Evolutionary conservation across 495 filamentous ascomycete species (phyloP).

Genomic region (Penicillium flavigenum): DNA sequence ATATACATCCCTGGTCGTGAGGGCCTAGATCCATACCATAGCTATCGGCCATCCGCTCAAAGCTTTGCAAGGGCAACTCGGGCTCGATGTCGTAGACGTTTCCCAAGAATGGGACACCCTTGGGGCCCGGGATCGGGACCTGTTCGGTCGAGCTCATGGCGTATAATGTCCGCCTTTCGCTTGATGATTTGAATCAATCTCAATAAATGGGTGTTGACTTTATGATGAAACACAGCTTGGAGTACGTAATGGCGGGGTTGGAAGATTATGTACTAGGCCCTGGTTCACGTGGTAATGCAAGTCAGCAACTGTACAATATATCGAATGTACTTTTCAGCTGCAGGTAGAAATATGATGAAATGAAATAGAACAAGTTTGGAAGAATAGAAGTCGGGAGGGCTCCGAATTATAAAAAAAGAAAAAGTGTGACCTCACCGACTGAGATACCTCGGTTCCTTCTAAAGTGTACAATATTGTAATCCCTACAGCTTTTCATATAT

Average conservation of each 20-base stretch:
- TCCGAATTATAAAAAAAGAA: background rate
- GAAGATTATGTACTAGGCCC: background rate
- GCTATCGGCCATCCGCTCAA: constrained; percentile 57
- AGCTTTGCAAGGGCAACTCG: constrained; percentile 50
- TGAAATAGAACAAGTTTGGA: background rate
- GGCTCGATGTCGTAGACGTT: constrained; percentile 62
- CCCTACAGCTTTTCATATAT: background rate
- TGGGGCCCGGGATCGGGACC: constrained; percentile 57
- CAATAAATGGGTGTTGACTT: background rate
- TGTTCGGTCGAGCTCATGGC: constrained; percentile 23
- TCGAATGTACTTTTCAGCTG: background rate
- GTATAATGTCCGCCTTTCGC: background rate
- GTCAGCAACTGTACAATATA: background rate
- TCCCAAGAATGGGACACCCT: constrained; percentile 63
- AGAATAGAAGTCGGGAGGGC: background rate
- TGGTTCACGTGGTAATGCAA: background rate
- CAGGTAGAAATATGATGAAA: background rate
- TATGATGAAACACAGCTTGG: background rate
- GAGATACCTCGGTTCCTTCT: background rate
- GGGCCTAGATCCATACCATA: constrained; percentile 47
- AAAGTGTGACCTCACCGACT: background rate
- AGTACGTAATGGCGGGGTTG: constrained; percentile 2
- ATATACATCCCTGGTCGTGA: background rate
- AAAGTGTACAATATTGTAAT: background rate
- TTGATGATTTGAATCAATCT: too few relatives aligned